phyloP scores from a whole-genome alignment of 306 rosid species.

The Lupinus albus region DNA sequence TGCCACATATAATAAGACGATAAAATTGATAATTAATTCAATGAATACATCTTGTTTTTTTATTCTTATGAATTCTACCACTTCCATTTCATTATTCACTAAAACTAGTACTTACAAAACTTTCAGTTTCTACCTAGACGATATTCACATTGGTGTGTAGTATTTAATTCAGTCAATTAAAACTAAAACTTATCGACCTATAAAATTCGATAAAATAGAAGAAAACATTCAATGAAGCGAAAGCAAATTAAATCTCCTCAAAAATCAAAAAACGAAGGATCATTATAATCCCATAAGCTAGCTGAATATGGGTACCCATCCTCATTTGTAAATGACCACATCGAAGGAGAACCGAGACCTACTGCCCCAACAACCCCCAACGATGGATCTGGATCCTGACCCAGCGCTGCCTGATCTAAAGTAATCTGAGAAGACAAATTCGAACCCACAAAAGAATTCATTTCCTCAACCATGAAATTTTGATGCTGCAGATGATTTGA shows the following conservation, averaged over 20 bases:
- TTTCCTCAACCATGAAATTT: conserved; percentile 37
- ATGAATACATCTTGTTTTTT: too few species aligned
- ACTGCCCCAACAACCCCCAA: conserved; percentile 25
- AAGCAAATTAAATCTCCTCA: conserved; percentile 15
- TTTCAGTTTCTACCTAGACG: not conserved
- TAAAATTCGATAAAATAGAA: not conserved
- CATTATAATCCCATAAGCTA: conserved; percentile 76
- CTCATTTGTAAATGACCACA: conserved; percentile 65
- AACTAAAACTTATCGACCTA: not conserved
- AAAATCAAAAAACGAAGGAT: conserved; percentile 71
- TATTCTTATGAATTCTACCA: not conserved
- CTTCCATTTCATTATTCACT: not conserved
- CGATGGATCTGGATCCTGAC: conserved; percentile 46
- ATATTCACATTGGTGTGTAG: not conserved
- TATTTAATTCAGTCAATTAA: not conserved
- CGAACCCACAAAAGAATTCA: conserved; percentile 43
- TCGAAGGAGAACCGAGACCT: conserved; percentile 58
- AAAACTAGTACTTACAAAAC: not conserved
- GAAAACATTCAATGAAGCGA: not conserved
- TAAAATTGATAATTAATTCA: too few species aligned
- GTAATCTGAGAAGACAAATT: conserved; percentile 37
- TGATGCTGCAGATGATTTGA: conserved; percentile 9
- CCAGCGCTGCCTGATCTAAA: conserved; percentile 37
- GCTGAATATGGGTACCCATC: conserved; percentile 49
- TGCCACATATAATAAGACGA: too few species aligned